Evolutionary conservation across 2,329 filamentous ascomycete genomes (phyloP).

Genomic region (Passalora sequoiae): DNA sequence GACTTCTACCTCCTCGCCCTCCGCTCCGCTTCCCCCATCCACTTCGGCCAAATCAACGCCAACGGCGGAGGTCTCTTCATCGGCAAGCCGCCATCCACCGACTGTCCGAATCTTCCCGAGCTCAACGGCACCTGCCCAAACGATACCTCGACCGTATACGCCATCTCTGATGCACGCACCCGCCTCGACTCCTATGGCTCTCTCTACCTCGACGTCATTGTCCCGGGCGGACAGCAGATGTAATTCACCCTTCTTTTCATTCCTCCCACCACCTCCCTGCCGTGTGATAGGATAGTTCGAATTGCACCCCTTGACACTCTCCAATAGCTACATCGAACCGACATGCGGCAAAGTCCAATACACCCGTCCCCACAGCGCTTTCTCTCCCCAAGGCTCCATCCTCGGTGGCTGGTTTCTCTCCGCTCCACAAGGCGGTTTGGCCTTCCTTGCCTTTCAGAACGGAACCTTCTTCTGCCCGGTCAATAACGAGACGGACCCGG

Average conservation of each 20-base stretch:
- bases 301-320: background rate
- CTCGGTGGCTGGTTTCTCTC: conserved; percentile 24
- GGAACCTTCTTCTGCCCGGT: conserved; percentile 9
- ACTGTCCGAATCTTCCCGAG: conserved; percentile 26
- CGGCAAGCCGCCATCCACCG: conserved; percentile 27
- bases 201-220: conserved; percentile 23
- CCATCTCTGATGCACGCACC: conserved; percentile 14
- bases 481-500: background rate
- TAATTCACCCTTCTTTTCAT: conserved; percentile 14
- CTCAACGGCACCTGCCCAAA: conserved; percentile 20
- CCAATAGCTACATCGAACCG: conserved; percentile 29
- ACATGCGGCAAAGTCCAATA: conserved; percentile 27
- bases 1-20: conserved; percentile 27
- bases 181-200: conserved; percentile 7
- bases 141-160: conserved; percentile 18
- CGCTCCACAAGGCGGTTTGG: background rate
- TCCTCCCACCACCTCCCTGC: background rate
- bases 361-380: conserved; percentile 28
- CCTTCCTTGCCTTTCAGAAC: conserved; percentile 3
- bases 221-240: conserved; percentile 31
- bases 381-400: conserved; percentile 25
- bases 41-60: conserved; percentile 23
- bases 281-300: background rate
- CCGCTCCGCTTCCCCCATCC: conserved; percentile 27
- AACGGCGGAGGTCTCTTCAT: conserved; percentile 25